These are phyloP conservation scores for Sinapis alba DNA, from an alignment of 441 rosid genomes.

Conservation along the genomic window DNA sequence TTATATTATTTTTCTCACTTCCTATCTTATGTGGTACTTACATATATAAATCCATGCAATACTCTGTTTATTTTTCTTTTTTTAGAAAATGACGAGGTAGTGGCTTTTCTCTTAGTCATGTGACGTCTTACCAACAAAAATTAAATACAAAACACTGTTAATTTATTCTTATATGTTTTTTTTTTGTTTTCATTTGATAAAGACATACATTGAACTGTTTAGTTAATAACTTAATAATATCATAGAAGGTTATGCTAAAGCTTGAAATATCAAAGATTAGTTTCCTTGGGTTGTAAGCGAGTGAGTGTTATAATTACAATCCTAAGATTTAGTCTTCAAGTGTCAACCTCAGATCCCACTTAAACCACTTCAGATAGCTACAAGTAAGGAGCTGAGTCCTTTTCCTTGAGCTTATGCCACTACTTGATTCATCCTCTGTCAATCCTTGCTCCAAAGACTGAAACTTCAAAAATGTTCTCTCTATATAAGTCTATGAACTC, in stretches of 20 bases:
- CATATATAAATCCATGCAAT: neutral
- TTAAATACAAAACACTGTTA: slow-evolving; percentile 5
- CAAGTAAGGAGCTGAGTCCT: slow-evolving; percentile 72
- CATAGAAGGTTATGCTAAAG: neutral
- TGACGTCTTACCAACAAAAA: neutral
- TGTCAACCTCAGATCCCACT: slow-evolving; percentile 78
- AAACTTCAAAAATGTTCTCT: neutral
- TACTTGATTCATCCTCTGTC: slow-evolving; percentile 14
- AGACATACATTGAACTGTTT: neutral
- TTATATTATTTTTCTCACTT: slow-evolving; percentile 4
- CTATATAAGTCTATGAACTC: slow-evolving; percentile 37
- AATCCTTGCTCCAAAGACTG: slow-evolving; percentile 16
- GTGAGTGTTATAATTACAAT: slow-evolving; percentile 19
- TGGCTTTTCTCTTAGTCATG: slow-evolving; percentile 15
- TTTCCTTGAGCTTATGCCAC: slow-evolving; percentile 47
- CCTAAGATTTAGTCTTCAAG: slow-evolving; percentile 33
- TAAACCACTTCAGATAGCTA: slow-evolving; percentile 68
- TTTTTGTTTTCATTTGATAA: neutral
- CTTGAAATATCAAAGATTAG: neutral
- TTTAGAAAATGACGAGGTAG: neutral
- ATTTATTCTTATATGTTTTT: neutral
- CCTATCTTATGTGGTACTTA: neutral
- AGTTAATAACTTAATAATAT: neutral
- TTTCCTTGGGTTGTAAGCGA: slow-evolving; percentile 40
- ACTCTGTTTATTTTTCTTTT: neutral